Percentiles rank a stretch among this genome's conserved stretches.
Conservation (phyloP, 2,329 filamentous ascomycete species). For the Colletotrichum falcatum region DNA sequence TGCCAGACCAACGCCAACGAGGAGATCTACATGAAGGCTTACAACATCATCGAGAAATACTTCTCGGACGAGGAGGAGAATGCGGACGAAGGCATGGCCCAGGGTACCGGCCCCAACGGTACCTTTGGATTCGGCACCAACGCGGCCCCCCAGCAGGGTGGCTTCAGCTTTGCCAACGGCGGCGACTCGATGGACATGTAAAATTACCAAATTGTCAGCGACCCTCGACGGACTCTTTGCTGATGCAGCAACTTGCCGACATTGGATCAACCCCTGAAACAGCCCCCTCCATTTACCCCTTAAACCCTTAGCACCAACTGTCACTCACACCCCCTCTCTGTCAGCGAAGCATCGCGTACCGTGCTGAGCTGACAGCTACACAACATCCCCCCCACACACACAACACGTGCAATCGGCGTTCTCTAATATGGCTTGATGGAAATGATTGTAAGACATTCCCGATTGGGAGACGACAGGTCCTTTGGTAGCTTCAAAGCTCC, state of each 20-base stretch:
- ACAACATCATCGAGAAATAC: constrained; percentile 99
- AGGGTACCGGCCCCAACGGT: constrained; percentile 75
- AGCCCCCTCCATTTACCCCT: constrained; percentile 12
- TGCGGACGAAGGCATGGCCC: constrained; percentile 82
- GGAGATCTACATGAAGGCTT: constrained; percentile 99
- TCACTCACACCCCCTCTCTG: constrained; percentile 33
- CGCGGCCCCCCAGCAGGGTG: constrained; percentile 72
- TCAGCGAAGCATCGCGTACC: constrained; percentile 23
- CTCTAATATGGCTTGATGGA: constrained; percentile 54
- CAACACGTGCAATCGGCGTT: constrained; percentile 43
- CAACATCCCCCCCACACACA: constrained; percentile 42
- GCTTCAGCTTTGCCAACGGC: constrained; percentile 92
- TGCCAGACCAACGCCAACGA: constrained; percentile 99
- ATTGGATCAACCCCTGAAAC: constrained; percentile 14
- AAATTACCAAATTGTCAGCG: constrained; percentile 42
- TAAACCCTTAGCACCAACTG: constrained; percentile 24
- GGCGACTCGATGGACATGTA: constrained; percentile 76
- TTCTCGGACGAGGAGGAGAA: constrained; percentile 99
- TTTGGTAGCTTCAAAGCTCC: constrained; percentile 76
- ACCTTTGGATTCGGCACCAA: constrained; percentile 84
- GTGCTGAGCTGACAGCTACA: constrained; percentile 33
- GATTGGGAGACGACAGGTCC: constrained; percentile 55
- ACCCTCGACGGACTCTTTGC: constrained; percentile 19
- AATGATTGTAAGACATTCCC: constrained; percentile 46
- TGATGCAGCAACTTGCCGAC: constrained; percentile 13